Evolutionary conservation across 2,329 filamentous ascomycete species (phyloP), one percentile per base, ranked within the genome.

Genomic region (Aspergillus ibericus): DNA sequence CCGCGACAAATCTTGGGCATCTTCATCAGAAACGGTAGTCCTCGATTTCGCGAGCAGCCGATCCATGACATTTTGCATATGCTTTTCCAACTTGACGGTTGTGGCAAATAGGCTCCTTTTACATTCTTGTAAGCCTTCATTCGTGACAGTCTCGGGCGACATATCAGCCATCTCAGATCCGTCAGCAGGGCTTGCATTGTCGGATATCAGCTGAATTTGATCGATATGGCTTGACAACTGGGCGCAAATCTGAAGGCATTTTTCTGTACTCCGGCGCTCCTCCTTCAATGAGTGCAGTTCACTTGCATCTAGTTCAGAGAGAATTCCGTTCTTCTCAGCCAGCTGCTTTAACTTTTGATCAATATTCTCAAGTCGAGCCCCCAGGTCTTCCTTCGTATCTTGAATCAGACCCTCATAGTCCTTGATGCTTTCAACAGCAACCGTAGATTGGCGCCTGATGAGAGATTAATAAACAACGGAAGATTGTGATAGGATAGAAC

Each of bases 61-160:
- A 56, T 75, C 63, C 51, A 73, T 70, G 36, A 71, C 32, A 61
- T 66, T 61, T 61, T 67, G 63, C 64, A 73, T 68, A 64, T 72
- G 66, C 47, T 61, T 65, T 62, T 74, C 70, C 46, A 75, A 58
- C 60, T 73, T 72, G 7, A 62, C 55, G 53, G 64, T 54, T 32
- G 67, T 72, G 35, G 56, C 36, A 61, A 40, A 20, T 50, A 77
- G 66, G 57, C 63, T 72, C 51, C 66, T 65, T 64, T 71, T 72
- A 64, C 71, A 77, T 68, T 75, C 73, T 49, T 73, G 67, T 52
- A 77, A 62, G 56, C 72, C 68, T 40, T 70, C 64, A 47, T 64
- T 70, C 15, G 68, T 73, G 55, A 76, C 55, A 51, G 40, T 65
- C 63, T 74, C 68, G 48, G 48, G 48, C 25, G 73, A 63, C n/a